These are phyloP conservation scores for Xerocomus nothofagi DNA, from an alignment of 1,284 basidiomycete species.

Conservation along the genomic window DNA sequence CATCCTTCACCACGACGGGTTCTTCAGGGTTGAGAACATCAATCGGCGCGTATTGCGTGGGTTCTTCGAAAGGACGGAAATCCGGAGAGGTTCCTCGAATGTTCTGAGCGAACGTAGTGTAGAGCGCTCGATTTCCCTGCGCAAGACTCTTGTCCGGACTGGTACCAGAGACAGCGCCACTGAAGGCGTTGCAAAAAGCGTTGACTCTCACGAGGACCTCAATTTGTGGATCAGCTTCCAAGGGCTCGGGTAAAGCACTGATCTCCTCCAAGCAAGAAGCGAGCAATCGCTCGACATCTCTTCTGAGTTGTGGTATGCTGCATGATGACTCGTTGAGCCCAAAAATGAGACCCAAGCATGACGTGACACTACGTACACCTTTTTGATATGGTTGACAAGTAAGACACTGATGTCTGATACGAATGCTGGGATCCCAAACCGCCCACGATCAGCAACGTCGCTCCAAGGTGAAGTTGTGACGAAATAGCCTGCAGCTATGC, in stretches of 20 bases:
- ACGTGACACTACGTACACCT: slow-evolving; percentile 42
- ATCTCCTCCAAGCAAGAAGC: slow-evolving; percentile 39
- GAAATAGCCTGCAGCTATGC: slow-evolving; percentile 48
- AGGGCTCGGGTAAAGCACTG: slow-evolving; percentile 40
- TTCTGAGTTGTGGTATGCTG: slow-evolving; percentile 46
- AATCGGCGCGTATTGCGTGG: slow-evolving; percentile 3
- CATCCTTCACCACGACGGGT: background rate
- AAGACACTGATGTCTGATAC: slow-evolving; percentile 53
- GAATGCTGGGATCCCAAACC: slow-evolving; percentile 59
- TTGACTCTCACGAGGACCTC: slow-evolving; percentile 48
- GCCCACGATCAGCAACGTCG: slow-evolving; percentile 39
- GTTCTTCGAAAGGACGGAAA: slow-evolving; percentile 36
- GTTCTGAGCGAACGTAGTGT: slow-evolving; percentile 35
- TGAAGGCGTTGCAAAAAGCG: slow-evolving; percentile 43
- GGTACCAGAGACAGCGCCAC: slow-evolving; percentile 39
- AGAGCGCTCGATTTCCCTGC: slow-evolving; percentile 38
- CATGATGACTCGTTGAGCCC: slow-evolving; percentile 6
- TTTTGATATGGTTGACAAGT: slow-evolving; percentile 50
- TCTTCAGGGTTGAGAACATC: slow-evolving; percentile 14
- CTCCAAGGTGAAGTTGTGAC: slow-evolving; percentile 51
- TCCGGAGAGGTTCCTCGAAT: slow-evolving; percentile 43
- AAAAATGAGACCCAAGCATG: background rate
- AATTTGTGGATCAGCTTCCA: slow-evolving; percentile 43
- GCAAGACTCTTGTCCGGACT: slow-evolving; percentile 36
- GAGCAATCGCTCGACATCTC: slow-evolving; percentile 41